Conservation (phyloP, 2,329 filamentous ascomycete species). For the Westerdykella sp. region DNA sequence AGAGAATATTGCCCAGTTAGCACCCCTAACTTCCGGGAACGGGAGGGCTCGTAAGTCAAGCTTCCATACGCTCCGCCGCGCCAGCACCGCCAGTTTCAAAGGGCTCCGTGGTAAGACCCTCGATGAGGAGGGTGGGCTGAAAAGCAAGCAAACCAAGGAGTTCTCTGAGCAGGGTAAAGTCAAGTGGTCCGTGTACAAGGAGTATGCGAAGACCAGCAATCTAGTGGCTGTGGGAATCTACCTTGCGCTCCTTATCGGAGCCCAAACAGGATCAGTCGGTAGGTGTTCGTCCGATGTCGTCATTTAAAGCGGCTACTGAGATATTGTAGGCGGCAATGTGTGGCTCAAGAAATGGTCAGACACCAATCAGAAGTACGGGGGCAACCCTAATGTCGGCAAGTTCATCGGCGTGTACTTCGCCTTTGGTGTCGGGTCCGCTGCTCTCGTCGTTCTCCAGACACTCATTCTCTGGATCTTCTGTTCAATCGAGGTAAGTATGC, state of each 20-base stretch:
- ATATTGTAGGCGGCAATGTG: conserved; percentile 60
- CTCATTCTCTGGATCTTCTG: conserved; percentile 98
- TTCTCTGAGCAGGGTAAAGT: conserved; percentile 92
- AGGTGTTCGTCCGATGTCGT: conserved; percentile 33
- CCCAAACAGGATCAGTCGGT: conserved; percentile 78
- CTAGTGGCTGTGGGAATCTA: conserved; percentile 77
- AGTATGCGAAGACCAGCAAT: conserved; percentile 95
- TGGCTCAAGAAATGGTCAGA: conserved; percentile 97
- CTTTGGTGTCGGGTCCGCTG: conserved; percentile 80
- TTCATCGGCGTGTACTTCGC: conserved; percentile 95
- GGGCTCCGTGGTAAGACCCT: conserved; percentile 76
- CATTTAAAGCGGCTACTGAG: conserved; percentile 18
- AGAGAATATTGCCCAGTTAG: conserved; percentile 68
- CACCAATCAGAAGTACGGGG: conserved; percentile 59
- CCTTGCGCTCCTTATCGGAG: conserved; percentile 65
- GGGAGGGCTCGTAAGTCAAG: conserved; percentile 60
- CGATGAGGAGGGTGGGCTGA: conserved; percentile 72
- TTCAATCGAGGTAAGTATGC: conserved; percentile 76
- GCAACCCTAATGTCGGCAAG: conserved; percentile 73
- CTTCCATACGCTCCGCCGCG: conserved; percentile 74
- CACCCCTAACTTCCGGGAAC: conserved; percentile 59
- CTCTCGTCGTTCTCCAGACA: conserved; percentile 83
- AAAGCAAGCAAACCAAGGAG: conserved; percentile 82
- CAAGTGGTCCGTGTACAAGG: conserved; percentile 89
- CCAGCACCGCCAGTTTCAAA: conserved; percentile 84